Evolutionary conservation across 306 rosid species (phyloP).

Genomic region (Pterocarpus santalinus): DNA sequence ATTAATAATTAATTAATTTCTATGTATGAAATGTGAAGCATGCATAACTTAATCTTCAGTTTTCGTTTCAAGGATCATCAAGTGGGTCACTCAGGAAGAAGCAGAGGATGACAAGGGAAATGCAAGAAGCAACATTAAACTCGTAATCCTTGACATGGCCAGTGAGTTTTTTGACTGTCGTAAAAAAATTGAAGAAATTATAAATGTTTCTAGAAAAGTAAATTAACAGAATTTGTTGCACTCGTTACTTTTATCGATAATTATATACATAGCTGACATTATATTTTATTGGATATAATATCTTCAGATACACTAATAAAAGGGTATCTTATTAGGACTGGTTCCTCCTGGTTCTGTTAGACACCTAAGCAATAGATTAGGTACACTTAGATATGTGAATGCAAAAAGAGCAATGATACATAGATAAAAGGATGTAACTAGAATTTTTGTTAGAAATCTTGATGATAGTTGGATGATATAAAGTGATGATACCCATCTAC

Average conservation of each 20-base stretch:
- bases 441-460: too few relatives aligned
- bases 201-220: not conserved
- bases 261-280: too few relatives aligned
- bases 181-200: not conserved
- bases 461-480: too few relatives aligned
- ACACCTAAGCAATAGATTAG: not conserved
- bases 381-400: not conserved
- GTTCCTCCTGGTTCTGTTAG: not conserved
- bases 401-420: too few relatives aligned
- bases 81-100: slow-evolving; percentile 62
- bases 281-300: too few relatives aligned
- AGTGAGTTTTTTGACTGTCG: slow-evolving; percentile 57
- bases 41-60: not conserved
- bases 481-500: too few relatives aligned
- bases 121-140: slow-evolving; percentile 46
- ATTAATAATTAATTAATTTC: not conserved
- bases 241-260: too few relatives aligned
- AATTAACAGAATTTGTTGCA: not conserved
- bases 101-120: slow-evolving; percentile 53
- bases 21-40: not conserved
- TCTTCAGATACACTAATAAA: too few relatives aligned
- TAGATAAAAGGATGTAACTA: too few relatives aligned
- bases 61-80: slow-evolving; percentile 53
- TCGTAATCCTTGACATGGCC: slow-evolving; percentile 72
- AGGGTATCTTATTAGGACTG: not conserved